A percentile compares a stretch with the other conserved stretches of the same genome.
Evolutionary conservation across 805 yeast genomes (phyloP).

Genomic region (Grigorovia humatica): DNA sequence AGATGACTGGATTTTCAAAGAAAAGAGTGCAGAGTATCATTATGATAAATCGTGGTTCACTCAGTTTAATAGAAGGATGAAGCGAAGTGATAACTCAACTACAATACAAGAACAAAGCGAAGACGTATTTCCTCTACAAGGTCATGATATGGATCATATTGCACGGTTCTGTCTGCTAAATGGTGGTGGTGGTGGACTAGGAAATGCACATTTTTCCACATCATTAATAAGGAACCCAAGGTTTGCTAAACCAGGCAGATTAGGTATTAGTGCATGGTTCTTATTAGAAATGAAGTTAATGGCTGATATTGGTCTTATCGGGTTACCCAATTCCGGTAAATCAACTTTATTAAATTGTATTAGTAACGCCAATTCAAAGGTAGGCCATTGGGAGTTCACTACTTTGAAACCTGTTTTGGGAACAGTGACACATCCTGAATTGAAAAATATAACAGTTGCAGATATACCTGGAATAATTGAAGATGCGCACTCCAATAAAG

Average conservation of each 20-base stretch:
- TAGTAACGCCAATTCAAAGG: constrained; percentile 78
- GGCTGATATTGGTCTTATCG: constrained; percentile 91
- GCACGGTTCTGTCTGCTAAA: constrained; percentile 59
- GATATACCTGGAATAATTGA: constrained; percentile 93
- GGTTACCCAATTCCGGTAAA: constrained; percentile 95
- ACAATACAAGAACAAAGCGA: constrained; percentile 44
- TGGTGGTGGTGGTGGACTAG: constrained; percentile 94
- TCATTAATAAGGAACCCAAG: constrained; percentile 71
- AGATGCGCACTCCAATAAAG: constrained; percentile 78
- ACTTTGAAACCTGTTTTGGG: constrained; percentile 90
- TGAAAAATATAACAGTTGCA: constrained; percentile 74
- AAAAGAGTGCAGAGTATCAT: constrained; percentile 64
- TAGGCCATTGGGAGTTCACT: constrained; percentile 96
- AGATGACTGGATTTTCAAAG: constrained; percentile 78
- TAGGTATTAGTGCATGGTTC: constrained; percentile 54
- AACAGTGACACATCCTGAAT: constrained; percentile 57
- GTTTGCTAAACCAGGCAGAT: constrained; percentile 73
- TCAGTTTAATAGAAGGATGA: constrained; percentile 53
- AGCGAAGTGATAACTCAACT: constrained; percentile 49
- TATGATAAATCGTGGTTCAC: constrained; percentile 52
- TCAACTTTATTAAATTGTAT: constrained; percentile 80
- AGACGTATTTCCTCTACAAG: constrained; percentile 74
- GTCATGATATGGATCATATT: constrained; percentile 60
- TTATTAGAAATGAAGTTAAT: constrained; percentile 75
- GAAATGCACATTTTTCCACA: constrained; percentile 84